Evolutionary conservation across 148 eudicot species (phyloP).

Genomic region (Cornus suecica): DNA sequence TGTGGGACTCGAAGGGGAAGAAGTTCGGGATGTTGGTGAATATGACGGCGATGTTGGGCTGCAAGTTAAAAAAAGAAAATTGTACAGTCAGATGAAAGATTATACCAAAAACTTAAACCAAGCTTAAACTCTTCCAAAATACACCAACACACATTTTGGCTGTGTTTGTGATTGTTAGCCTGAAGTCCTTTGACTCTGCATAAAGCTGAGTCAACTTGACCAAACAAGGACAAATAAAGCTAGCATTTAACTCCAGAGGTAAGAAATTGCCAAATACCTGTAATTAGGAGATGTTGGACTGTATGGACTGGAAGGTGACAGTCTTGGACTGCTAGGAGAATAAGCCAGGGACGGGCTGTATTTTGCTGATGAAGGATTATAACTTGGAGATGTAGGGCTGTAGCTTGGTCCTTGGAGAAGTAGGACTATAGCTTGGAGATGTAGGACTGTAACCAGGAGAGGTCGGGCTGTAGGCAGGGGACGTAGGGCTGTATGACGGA

Average conservation of each 20-base stretch:
- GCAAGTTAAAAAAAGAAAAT: constrained; percentile 12
- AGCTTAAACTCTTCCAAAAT: not conserved
- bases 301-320: constrained; percentile 60
- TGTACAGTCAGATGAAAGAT: not conserved
- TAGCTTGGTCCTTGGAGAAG: constrained; percentile 47
- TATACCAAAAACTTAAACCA: not conserved
- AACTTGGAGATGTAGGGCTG: constrained; percentile 42
- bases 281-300: constrained; percentile 61
- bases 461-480: constrained; percentile 58
- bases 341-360: constrained; percentile 64
- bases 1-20: constrained; percentile 59
- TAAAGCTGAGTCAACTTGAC: not conserved
- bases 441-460: constrained; percentile 59
- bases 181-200: not conserved
- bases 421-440: constrained; percentile 56
- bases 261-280: constrained; percentile 31
- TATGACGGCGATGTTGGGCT: constrained; percentile 62
- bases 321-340: constrained; percentile 59
- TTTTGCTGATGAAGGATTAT: constrained; percentile 47
- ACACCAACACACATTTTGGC: not conserved
- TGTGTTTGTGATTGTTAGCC: not conserved
- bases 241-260: not conserved
- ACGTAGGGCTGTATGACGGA: constrained; percentile 50
- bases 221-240: not conserved
- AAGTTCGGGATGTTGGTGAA: constrained; percentile 60